A percentile compares a stretch with the other conserved stretches of the same genome.
Conservation (phyloP, 2,329 filamentous ascomycete genomes). For the Aspergillus piperis region DNA sequence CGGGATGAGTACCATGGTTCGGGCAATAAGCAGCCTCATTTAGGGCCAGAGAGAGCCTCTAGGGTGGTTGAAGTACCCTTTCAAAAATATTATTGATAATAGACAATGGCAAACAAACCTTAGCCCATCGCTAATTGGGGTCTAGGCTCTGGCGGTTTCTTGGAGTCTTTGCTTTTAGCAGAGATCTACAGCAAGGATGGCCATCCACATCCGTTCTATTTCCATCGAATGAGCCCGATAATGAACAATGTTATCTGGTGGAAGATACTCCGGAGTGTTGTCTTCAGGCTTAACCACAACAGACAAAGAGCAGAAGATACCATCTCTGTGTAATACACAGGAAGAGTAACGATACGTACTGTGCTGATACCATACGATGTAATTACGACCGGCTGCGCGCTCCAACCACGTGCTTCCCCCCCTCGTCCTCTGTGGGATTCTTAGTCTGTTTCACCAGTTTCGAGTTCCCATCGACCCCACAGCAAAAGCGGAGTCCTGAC, state of each 20-base stretch:
- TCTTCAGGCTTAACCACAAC: background rate
- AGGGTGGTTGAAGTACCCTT: background rate
- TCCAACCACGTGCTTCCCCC: constrained; percentile 6
- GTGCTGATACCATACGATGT: background rate
- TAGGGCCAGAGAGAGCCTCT: background rate
- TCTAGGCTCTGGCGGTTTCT: background rate
- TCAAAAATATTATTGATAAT: background rate
- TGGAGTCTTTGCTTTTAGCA: background rate
- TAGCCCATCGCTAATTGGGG: background rate
- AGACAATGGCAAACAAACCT: background rate
- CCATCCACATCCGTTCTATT: background rate
- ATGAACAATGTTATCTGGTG: background rate
- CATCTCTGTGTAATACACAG: background rate
- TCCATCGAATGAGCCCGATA: too few relatives aligned
- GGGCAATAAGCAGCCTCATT: background rate
- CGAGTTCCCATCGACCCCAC: constrained; percentile 5
- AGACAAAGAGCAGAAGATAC: background rate
- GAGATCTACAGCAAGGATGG: background rate
- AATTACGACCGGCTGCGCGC: background rate
- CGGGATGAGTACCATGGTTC: constrained; percentile 1
- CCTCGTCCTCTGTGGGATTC: constrained; percentile 2
- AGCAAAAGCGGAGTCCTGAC: constrained; percentile 3
- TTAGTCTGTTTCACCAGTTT: constrained; percentile 9
- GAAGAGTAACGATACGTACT: background rate
- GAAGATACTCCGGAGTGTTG: background rate